These are phyloP conservation scores for Tetrapyrgos nigripes DNA, from an alignment of 1,284 basidiomycete species.

Conservation along the genomic window DNA sequence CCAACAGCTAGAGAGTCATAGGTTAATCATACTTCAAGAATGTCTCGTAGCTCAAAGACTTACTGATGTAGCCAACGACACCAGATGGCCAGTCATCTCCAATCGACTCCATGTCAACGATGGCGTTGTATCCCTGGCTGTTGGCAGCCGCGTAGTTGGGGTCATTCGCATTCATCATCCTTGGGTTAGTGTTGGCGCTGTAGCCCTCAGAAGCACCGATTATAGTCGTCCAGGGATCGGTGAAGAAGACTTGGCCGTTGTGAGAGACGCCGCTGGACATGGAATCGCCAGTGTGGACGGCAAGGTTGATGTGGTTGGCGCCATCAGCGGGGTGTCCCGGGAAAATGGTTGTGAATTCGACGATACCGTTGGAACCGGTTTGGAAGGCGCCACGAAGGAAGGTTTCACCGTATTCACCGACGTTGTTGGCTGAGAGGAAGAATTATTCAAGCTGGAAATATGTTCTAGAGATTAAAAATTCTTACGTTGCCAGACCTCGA, in stretches of 20 bases:
- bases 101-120: constrained; percentile 29
- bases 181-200: constrained; percentile 37
- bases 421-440: constrained; percentile 39
- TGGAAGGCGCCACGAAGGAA: constrained; percentile 60
- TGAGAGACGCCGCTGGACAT: constrained; percentile 24
- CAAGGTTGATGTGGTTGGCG: constrained; percentile 41
- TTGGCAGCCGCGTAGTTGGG: constrained; percentile 34
- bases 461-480: background rate
- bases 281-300: constrained; percentile 29
- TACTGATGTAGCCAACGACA: constrained; percentile 18
- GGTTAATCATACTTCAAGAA: background rate
- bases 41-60: background rate
- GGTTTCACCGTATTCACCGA: constrained; percentile 40
- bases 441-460: background rate
- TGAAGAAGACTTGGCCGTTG: constrained; percentile 47
- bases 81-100: constrained; percentile 17
- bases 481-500: constrained; percentile 61
- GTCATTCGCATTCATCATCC: constrained; percentile 39
- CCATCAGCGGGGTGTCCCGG: constrained; percentile 47
- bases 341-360: constrained; percentile 61
- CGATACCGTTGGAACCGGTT: constrained; percentile 56
- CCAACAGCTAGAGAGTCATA: constrained; percentile 14
- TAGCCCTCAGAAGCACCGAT: constrained; percentile 28
- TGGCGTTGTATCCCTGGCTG: constrained; percentile 35
- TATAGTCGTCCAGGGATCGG: constrained; percentile 44